Conservation (phyloP, 192 early-diverging fungal species). For the Geranomyces michiganensis region DNA sequence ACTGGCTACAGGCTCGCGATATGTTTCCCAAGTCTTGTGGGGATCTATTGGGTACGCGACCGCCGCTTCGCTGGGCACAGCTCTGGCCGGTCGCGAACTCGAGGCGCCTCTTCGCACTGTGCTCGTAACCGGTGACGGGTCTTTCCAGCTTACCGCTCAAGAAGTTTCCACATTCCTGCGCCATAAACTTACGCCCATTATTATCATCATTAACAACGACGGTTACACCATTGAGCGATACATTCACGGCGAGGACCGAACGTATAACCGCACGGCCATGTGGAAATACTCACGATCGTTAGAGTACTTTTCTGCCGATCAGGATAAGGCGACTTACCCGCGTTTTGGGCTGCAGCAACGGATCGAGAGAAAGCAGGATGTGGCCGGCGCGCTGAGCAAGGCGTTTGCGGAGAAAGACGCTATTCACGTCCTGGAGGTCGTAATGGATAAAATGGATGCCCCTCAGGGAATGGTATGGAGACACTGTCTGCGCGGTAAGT, state of each 20-base stretch:
- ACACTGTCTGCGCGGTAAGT: not conserved
- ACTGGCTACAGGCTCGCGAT: slow-evolving; percentile 38
- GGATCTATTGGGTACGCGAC: slow-evolving; percentile 15
- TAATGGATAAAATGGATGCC: slow-evolving; percentile 52
- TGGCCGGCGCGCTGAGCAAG: slow-evolving; percentile 41
- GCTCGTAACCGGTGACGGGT: slow-evolving; percentile 56
- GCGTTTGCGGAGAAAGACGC: slow-evolving; percentile 30
- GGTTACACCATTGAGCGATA: slow-evolving; percentile 33
- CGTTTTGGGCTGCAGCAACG: slow-evolving; percentile 39
- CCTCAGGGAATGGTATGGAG: slow-evolving; percentile 42
- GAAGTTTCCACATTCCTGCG: slow-evolving; percentile 56
- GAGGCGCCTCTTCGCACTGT: slow-evolving; percentile 42
- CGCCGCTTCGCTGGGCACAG: slow-evolving; percentile 46
- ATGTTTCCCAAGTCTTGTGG: slow-evolving; percentile 47
- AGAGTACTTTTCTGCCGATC: slow-evolving; percentile 46
- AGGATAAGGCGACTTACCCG: slow-evolving; percentile 27
- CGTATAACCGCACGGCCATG: slow-evolving; percentile 54
- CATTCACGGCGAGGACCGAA: slow-evolving; percentile 48
- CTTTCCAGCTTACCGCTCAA: slow-evolving; percentile 54
- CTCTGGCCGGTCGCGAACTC: slow-evolving; percentile 40
- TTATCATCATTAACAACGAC: slow-evolving; percentile 56
- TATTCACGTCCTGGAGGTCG: slow-evolving; percentile 55
- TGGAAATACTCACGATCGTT: slow-evolving; percentile 54
- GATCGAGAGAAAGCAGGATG: slow-evolving; percentile 38
- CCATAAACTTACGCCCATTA: slow-evolving; percentile 50